These are phyloP conservation scores for Tetrahymena thermophila DNA, from an alignment of 73 alveolate genomes.

Conservation along the genomic window DNA sequence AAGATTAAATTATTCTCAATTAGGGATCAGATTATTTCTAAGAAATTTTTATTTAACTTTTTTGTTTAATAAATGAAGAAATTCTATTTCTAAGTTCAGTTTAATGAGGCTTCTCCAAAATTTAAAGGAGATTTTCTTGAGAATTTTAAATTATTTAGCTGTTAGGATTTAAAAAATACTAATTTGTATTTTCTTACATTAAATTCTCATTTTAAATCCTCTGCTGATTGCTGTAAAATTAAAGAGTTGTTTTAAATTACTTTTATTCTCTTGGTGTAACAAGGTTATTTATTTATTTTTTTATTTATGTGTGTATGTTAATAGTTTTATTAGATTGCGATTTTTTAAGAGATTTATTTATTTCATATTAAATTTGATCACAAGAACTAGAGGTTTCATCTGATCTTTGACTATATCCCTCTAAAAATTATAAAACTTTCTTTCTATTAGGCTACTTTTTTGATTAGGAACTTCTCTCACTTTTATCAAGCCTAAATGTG, in stretches of 20 bases:
- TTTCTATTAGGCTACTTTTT: too few relatives aligned
- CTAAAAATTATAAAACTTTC: not conserved
- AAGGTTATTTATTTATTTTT: too few relatives aligned
- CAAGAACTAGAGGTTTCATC: not conserved
- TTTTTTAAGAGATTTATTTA: too few relatives aligned
- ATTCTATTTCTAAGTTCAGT: not conserved
- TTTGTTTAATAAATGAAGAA: not conserved
- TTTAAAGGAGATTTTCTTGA: not conserved
- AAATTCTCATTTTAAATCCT: not conserved
- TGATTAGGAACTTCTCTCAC: not conserved
- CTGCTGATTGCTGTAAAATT: not conserved
- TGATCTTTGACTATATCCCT: not conserved
- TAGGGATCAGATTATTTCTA: not conserved
- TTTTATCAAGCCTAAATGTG: not conserved
- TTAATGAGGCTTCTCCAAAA: not conserved
- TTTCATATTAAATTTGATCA: not conserved
- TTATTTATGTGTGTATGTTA: not conserved
- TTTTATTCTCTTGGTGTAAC: not conserved
- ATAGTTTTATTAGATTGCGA: not conserved
- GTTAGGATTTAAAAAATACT: too few relatives aligned
- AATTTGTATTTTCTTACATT: not conserved
- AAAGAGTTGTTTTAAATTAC: not conserved
- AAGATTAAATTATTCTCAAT: not conserved
- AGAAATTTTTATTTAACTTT: too few relatives aligned
- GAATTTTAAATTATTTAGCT: not conserved